A percentile compares a stretch with the other conserved stretches of the same genome.
Conservation (phyloP, 768 basidiomycete genomes). For the Rhodocollybia butyracea region DNA sequence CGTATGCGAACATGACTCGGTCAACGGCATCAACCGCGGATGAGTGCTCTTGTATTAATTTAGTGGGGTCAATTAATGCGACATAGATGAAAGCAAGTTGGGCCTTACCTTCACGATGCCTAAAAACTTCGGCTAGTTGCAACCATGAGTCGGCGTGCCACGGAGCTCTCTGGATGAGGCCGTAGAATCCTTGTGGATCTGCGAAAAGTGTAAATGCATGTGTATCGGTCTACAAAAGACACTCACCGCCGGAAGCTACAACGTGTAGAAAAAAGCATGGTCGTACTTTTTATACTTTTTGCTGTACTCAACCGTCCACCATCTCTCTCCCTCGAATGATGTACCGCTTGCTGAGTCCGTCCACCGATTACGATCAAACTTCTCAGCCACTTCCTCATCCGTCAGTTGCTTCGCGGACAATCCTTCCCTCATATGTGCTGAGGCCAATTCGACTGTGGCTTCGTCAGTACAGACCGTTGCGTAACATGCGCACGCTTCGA, state of each 20-base stretch:
- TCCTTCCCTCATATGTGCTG: constrained; percentile 65
- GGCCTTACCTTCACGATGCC: constrained; percentile 78
- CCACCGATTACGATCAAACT: constrained; percentile 37
- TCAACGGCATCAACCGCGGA: constrained; percentile 87
- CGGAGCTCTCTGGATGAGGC: constrained; percentile 70
- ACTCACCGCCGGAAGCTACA: constrained; percentile 77
- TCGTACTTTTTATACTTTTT: constrained; percentile 80
- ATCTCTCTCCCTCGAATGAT: constrained; percentile 53
- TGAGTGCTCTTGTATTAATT: constrained; percentile 65
- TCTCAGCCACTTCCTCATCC: constrained; percentile 48
- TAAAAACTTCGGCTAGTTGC: constrained; percentile 79
- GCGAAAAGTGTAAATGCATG: neutral
- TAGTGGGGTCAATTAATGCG: neutral
- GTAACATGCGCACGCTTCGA: constrained; percentile 38
- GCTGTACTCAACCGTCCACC: constrained; percentile 89
- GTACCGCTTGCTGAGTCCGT: no score
- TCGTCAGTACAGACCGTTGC: constrained; percentile 70
- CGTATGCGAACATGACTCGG: constrained; percentile 91
- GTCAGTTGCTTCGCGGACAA: constrained; percentile 60
- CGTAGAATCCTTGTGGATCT: constrained; percentile 81
- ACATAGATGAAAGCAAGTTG: neutral
- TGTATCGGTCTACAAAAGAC: neutral
- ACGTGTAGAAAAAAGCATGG: constrained; percentile 77
- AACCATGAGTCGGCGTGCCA: constrained; percentile 94
- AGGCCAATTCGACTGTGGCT: constrained; percentile 76